Conservation (phyloP, 2,329 filamentous ascomycete species). For the Zymoseptoria tritici region DNA sequence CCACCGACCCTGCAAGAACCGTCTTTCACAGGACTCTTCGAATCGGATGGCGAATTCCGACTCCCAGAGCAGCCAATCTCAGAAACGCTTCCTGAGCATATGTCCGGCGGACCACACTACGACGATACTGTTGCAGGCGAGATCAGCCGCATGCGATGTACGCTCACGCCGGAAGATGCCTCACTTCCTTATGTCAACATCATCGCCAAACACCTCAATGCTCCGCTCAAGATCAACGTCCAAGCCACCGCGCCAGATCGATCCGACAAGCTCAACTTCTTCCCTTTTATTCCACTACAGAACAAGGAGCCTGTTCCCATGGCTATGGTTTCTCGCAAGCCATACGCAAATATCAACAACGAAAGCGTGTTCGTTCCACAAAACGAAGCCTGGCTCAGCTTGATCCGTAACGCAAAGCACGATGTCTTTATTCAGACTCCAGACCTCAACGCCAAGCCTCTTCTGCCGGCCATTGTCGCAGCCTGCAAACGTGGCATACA, state of each 20-base stretch:
- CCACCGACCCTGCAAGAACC: constrained; percentile 27
- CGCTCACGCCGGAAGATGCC: constrained; percentile 41
- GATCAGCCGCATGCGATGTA: constrained; percentile 53
- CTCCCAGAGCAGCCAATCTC: constrained; percentile 19
- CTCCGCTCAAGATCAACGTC: constrained; percentile 21
- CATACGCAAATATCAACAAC: constrained; percentile 58
- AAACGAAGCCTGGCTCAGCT: constrained; percentile 66
- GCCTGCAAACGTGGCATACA: constrained; percentile 61
- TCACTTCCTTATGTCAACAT: constrained; percentile 51
- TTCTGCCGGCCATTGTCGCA: constrained; percentile 55
- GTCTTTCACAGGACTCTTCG: constrained; percentile 28
- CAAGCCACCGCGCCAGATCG: constrained; percentile 41
- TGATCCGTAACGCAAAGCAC: constrained; percentile 55
- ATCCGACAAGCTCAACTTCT: constrained; percentile 11
- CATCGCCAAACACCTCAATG: constrained; percentile 56
- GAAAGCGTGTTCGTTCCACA: constrained; percentile 59
- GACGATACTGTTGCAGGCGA: constrained; percentile 56
- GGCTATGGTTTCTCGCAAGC: constrained; percentile 54
- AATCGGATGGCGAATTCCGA: constrained; percentile 22
- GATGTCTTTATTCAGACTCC: constrained; percentile 73
- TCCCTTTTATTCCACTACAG: constrained; percentile 52
- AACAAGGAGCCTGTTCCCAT: constrained; percentile 28
- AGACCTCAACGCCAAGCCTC: constrained; percentile 63
- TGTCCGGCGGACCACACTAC: constrained; percentile 54
- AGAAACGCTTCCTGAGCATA: constrained; percentile 47